Evolutionary conservation across 2,329 filamentous ascomycete species (phyloP), one percentile per base, ranked within the genome.

Genomic region (Microsporum audouinii): DNA sequence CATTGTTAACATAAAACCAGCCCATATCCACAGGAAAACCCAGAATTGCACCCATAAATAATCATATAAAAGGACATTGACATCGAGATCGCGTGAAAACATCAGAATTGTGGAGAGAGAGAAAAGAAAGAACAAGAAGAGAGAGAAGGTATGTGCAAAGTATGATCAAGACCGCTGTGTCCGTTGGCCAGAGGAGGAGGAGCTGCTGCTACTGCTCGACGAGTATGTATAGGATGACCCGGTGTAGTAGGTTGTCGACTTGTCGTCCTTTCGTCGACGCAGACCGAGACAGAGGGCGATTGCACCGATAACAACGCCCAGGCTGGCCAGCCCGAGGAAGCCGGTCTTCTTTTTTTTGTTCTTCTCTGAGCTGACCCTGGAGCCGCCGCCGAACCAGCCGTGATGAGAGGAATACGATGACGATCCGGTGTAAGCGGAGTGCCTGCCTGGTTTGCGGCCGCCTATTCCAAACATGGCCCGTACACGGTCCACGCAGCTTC

Each of bases 261-360:
- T 69, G 29, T 72, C 66, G 27, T 73, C 67, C 58, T 66, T 71
- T 62, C 69, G 71, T 64, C 76, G 72, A 70, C 73, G 77, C 67
- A 80, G 61, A 5, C 78, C 78, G 49, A 80, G 67, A 51, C 76
- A 73, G 17, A 79, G 65, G 8, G 77, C 77, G 61, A 80, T 64
- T 8, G 73, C 75, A 57, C 75, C 76, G 56, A 78, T 63, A 10
- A 75, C 66, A 29, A 76, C 74, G n/a, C 72, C 76, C 47, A 78
- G 68, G 38, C 71, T 75, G n/a, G 74, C 72, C 61, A 75, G 68
- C 49, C 71, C 71, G 51, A 70, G 67, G 34, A 62, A 63, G 27
- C 63, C 65, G 36, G 71, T 73, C 60, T 72, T 75, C 66, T 73
- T 73, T 70, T 69, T 73, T 59, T 72, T 36, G 5, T 5, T 75